phyloP scores from a whole-genome alignment of 169 alveolate species.

The Cryptosporidium ryanae region DNA sequence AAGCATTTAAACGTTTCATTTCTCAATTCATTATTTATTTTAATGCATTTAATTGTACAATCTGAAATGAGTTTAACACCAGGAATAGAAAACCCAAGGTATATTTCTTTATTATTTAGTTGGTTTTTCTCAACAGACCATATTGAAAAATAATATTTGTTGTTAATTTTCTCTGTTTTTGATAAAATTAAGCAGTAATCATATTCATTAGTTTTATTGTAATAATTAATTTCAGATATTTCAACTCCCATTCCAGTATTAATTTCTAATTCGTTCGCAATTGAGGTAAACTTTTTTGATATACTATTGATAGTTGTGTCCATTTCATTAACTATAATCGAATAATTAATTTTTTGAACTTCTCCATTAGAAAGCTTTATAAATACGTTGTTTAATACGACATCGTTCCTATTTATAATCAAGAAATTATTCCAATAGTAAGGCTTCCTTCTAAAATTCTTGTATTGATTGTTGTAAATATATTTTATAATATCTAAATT shows the following conservation, averaged over 20 bases:
- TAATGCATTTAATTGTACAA: constrained; percentile 7
- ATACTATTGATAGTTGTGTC: constrained; percentile 7
- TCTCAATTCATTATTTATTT: neutral
- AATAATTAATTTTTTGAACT: constrained; percentile 6
- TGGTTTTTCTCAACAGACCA: constrained; percentile 21
- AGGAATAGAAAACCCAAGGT: constrained; percentile 26
- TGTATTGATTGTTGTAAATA: constrained; percentile 3
- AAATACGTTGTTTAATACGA: constrained; percentile 6
- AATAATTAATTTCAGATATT: constrained; percentile 8
- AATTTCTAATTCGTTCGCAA: constrained; percentile 3
- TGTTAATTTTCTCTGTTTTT: neutral
- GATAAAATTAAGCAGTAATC: neutral
- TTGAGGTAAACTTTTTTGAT: neutral
- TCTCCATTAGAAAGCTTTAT: constrained; percentile 1
- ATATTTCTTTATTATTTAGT: constrained; percentile 1
- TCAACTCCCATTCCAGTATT: constrained; percentile 11
- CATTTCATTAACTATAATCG: constrained; percentile 10
- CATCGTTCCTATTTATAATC: neutral
- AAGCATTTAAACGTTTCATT: neutral
- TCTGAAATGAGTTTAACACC: constrained; percentile 21
- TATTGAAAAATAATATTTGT: constrained; percentile 1
- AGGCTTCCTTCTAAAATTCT: constrained; percentile 39
- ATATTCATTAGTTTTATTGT: neutral
- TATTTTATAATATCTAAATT: constrained; percentile 18
- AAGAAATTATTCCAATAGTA: constrained; percentile 21